These are phyloP conservation scores for Chytridium lagenaria DNA, from an alignment of 371 early-diverging fungal species.

Conservation along the genomic window DNA sequence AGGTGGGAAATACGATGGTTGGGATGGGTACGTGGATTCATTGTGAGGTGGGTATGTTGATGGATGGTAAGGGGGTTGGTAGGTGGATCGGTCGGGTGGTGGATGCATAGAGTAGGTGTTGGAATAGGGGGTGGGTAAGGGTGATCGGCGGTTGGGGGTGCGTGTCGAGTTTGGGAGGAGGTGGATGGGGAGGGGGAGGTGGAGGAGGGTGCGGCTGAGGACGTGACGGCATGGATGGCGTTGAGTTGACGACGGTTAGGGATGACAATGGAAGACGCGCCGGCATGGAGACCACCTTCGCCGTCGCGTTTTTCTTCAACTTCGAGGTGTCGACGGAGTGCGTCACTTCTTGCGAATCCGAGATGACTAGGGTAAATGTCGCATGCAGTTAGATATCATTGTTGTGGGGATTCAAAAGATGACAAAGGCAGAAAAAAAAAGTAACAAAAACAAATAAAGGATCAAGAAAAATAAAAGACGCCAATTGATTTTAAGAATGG, in stretches of 20 bases:
- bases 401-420: no score
- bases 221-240: not conserved
- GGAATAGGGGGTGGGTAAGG: not conserved
- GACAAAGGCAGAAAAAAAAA: no score
- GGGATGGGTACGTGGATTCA: no score
- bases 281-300: not conserved
- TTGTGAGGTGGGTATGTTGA: no score
- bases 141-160: not conserved
- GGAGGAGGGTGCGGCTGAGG: not conserved
- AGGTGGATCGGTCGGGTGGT: not conserved
- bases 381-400: no score
- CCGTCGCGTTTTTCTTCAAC: constrained; percentile 9
- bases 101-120: not conserved
- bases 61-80: not conserved
- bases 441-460: not conserved
- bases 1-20: no score
- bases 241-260: not conserved
- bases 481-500: not conserved
- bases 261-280: not conserved
- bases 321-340: not conserved
- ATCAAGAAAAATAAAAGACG: not conserved
- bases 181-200: not conserved
- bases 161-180: not conserved
- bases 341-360: not conserved
- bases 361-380: not conserved